Evolutionary conservation across 441 rosid species (phyloP), one percentile per base, ranked within the genome.

Genomic region (Raphanus hybrid): DNA sequence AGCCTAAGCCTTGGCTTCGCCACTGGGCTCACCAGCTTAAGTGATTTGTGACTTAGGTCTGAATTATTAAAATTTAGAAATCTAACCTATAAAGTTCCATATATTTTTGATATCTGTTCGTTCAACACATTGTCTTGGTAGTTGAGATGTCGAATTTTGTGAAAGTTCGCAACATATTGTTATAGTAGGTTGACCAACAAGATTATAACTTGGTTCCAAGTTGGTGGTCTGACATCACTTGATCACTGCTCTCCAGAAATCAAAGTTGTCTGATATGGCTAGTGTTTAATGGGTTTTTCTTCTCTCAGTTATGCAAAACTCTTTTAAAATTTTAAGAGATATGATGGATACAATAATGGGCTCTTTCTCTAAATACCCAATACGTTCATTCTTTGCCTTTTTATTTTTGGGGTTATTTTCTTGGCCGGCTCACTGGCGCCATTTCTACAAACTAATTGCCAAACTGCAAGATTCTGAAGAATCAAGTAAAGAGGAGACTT

Each of bases 41-140:
- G 70, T 92, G 98, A 97, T 87, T 92, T 67, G 86, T 90, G 59
- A 80, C 88, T 81, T 90, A 89, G 98, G 97, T 89, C 67, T 61
- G 81, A 43, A 15, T 57, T 2, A n/a, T 7, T 3, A 37, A 37
- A 37, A 37, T 8, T 8, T 60, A 8, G 10, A 37, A 37, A 37
- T 37, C 10, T 8, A 37, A 37, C 43, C 39, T 35, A 35, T 35
- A 35, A 6, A 35, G 39, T 35, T 35, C 39, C 39, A 35, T 35
- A 35, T 35, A 35, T 6, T 67, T n/a, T 9, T 62, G 64, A 23
- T 67, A 15, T 18, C 57, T 6, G 2, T 50, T 68, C 55, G 59
- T 35, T 35, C 39, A 35, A 35, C 39, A 35, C 8, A 15, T 12
- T 14, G 15, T 48, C n/a, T 48, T 48, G 16, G 15, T 80, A 90